Evolutionary conservation across 2,329 filamentous ascomycete genomes (phyloP).

Genomic region (Diaporthe citri): DNA sequence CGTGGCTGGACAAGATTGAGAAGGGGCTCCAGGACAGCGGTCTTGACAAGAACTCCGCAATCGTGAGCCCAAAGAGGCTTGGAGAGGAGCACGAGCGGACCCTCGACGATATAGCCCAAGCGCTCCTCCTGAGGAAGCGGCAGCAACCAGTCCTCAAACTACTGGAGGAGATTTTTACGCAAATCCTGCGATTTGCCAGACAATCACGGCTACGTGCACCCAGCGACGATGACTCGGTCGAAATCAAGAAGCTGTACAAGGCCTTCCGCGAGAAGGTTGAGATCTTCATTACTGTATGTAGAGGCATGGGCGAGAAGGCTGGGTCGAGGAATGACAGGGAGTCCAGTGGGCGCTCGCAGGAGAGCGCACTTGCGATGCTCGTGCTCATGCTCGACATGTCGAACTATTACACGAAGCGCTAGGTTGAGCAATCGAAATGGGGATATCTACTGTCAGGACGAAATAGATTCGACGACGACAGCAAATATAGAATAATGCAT

Average conservation of each 20-base stretch:
- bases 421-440: background rate
- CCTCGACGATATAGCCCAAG: slow-evolving; percentile 81
- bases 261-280: slow-evolving; percentile 79
- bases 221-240: slow-evolving; percentile 49
- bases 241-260: slow-evolving; percentile 66
- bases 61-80: slow-evolving; percentile 73
- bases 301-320: slow-evolving; percentile 74
- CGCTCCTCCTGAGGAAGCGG: slow-evolving; percentile 78
- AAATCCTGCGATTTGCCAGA: slow-evolving; percentile 80
- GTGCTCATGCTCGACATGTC: slow-evolving; percentile 79
- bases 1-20: slow-evolving; percentile 74
- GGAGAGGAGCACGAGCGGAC: slow-evolving; percentile 78
- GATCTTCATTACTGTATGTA: slow-evolving; percentile 81
- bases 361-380: slow-evolving; percentile 76
- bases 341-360: slow-evolving; percentile 54
- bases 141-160: slow-evolving; percentile 80
- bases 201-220: slow-evolving; percentile 56
- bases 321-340: slow-evolving; percentile 49
- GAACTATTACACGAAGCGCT: slow-evolving; percentile 66
- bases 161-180: slow-evolving; percentile 80
- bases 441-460: background rate
- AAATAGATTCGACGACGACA: background rate
- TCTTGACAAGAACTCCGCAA: background rate
- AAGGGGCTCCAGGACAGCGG: slow-evolving; percentile 50
- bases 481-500: background rate